Evolutionary conservation across 306 rosid genomes (phyloP).

Genomic region (Carpinus viminea): DNA sequence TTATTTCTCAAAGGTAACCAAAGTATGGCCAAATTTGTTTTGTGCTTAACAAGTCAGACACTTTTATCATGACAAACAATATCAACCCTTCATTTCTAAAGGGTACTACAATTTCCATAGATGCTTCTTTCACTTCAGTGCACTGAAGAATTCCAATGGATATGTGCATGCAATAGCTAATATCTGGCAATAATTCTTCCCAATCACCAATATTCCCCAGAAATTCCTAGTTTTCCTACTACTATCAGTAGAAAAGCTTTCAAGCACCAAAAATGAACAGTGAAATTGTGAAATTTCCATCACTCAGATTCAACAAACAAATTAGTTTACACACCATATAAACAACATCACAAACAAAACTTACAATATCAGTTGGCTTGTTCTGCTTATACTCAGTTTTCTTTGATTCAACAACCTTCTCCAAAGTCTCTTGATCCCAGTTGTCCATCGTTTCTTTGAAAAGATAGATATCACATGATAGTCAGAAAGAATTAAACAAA

Average conservation of each 20-base stretch:
- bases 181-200: background rate
- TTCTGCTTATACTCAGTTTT: constrained; percentile 77
- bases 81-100: background rate
- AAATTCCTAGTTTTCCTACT: background rate
- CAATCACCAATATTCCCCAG: background rate
- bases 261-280: background rate
- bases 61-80: background rate
- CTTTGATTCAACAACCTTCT: constrained; percentile 92
- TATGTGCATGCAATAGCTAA: background rate
- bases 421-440: constrained; percentile 96
- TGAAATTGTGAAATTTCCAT: background rate
- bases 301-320: background rate
- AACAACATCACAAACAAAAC: constrained; percentile 27
- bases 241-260: background rate
- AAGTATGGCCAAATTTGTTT: background rate
- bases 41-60: background rate
- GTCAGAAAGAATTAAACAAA: background rate
- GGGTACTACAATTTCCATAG: background rate
- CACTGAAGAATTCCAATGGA: background rate
- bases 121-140: background rate
- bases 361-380: constrained; percentile 90
- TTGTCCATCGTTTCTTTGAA: constrained; percentile 84
- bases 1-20: background rate
- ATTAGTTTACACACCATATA: background rate
- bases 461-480: background rate